Evolutionary conservation across 2,329 filamentous ascomycete species (phyloP).

Genomic region (Apiospora koreana): DNA sequence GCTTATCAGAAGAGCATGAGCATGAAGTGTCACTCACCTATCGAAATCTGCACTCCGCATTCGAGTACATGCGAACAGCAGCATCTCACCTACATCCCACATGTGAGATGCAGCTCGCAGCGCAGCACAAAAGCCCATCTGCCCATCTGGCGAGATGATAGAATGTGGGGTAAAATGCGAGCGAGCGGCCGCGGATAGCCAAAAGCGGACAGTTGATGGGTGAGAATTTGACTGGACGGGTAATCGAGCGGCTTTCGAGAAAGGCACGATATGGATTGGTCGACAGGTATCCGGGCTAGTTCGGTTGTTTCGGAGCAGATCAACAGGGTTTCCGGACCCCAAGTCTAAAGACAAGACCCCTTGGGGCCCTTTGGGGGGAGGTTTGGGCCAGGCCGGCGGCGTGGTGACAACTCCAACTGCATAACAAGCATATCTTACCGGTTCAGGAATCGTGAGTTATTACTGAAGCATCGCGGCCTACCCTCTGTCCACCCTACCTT

Average conservation of each 20-base stretch:
- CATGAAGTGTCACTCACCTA: conserved; percentile 7
- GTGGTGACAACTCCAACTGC: too few relatives aligned
- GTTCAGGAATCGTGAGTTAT: background rate
- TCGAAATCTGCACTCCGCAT: conserved; percentile 10
- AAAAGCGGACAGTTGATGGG: background rate
- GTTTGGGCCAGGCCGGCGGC: too few relatives aligned
- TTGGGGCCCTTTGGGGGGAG: background rate
- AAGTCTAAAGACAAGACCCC: background rate
- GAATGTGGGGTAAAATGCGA: conserved; percentile 8
- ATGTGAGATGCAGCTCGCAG: conserved; percentile 10
- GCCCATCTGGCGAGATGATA: background rate
- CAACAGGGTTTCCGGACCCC: conserved; percentile 2
- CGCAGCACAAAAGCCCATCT: background rate
- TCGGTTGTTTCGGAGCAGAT: conserved; percentile 8
- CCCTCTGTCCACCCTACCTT: background rate
- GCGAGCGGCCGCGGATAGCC: background rate
- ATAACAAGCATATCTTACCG: background rate
- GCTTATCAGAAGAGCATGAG: background rate
- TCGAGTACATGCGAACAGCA: conserved; percentile 5
- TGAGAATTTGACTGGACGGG: background rate
- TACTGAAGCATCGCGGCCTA: background rate
- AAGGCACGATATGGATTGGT: background rate
- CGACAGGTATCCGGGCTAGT: background rate
- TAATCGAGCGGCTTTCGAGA: background rate
- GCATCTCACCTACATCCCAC: background rate